Evolutionary conservation across 257 asterid species (phyloP).

Genomic region (Striga asiatica): DNA sequence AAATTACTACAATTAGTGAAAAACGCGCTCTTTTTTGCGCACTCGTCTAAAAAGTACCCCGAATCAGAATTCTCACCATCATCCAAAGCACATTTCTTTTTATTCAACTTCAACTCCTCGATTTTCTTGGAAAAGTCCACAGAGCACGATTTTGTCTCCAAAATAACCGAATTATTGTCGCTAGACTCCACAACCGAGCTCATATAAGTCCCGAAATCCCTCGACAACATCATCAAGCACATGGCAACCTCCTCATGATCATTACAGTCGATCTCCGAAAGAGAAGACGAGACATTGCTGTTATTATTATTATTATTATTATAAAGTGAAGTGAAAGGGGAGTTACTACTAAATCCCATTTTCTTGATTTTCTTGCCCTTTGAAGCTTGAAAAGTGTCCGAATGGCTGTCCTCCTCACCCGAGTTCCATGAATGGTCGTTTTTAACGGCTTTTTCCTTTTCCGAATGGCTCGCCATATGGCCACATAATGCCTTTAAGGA

Average conservation of each 20-base stretch:
- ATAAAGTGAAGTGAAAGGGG: no score
- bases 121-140: slow-evolving; percentile 26
- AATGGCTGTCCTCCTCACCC: no score
- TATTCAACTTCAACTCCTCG: slow-evolving; percentile 15
- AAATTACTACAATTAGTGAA: slow-evolving; percentile 53
- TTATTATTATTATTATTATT: no score
- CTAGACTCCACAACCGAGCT: slow-evolving; percentile 72
- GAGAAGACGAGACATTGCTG: slow-evolving; percentile 48
- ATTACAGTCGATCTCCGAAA: slow-evolving; percentile 67
- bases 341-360: no score
- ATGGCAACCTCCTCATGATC: slow-evolving; percentile 82
- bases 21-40: slow-evolving; percentile 56
- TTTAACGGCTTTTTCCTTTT: slow-evolving; percentile 52
- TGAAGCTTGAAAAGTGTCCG: no score
- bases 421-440: slow-evolving; percentile 77
- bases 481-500: slow-evolving; percentile 85
- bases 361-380: no score
- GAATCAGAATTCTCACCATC: slow-evolving; percentile 59
- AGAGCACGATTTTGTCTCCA: slow-evolving; percentile 74
- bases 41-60: slow-evolving; percentile 75
- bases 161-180: slow-evolving; percentile 66
- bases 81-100: slow-evolving; percentile 23
- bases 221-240: slow-evolving; percentile 80
- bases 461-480: slow-evolving; percentile 91
- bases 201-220: slow-evolving; percentile 66